Evolutionary conservation across 768 basidiomycete genomes (phyloP), one percentile per base, ranked within the genome.

Genomic region (Mycena sanguinolenta): DNA sequence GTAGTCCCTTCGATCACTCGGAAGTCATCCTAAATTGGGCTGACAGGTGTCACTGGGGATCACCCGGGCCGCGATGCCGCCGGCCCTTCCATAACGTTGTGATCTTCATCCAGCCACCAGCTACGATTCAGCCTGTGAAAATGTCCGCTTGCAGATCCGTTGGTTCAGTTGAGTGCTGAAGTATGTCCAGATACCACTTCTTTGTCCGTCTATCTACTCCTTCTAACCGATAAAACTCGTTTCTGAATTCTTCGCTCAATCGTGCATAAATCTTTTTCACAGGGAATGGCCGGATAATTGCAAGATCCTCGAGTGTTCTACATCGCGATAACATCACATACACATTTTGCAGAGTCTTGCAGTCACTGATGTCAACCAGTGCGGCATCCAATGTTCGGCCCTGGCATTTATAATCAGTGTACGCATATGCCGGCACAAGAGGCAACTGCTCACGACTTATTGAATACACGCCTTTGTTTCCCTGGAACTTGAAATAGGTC

Each of bases 311-410:
- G 17, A 65, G 54, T 4, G 63, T 44, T 12, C 54, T 65, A 19
- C 54, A 54, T 23, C 57, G 19, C 2, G 64, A 65, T 12, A 65
- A 34, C 64, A 65, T 65, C 16, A 65, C 63, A 17, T 65, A 65
- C 10, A 57, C 17, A 19, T 54, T 57, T 9, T 55, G 63, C 28
- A 65, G 32, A n/a, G 50, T 55, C 4, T 16, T 21, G 28, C 27
- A 27, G 2, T 36, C 54, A 5, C n/a, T 25, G 19, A 65, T 38
- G 19, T 65, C 63, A 12, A 65, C 30, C 12, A 54, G n/a, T 1
- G 44, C 63, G 7, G 30, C 13, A 21, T 21, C 13, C 12, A 65
- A 28, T 3, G 54, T 57, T 3, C 64, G 2, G 2, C 64, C 64
- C 19, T 65, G 64, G 4, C 42, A 58, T n/a, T 66, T 66, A 34